Base-by-base conservation (phyloP, 2,329 filamentous ascomycete species). In the Trichoderma oligosporum region DNA sequence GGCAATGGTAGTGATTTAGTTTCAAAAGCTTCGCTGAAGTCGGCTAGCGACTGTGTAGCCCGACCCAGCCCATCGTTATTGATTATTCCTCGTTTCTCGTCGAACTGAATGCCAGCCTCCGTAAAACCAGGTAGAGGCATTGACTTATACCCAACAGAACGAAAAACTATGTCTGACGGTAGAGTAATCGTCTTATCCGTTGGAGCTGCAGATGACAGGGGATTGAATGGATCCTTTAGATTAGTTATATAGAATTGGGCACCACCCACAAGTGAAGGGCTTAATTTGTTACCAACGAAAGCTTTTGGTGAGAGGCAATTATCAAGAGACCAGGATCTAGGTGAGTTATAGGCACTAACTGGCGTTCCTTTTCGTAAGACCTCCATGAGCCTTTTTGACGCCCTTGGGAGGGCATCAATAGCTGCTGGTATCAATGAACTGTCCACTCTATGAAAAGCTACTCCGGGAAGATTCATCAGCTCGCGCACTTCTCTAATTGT, bases 401-500 rank as follows among this genome's bases (percentile, higher is more conserved):
- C 83, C 25, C 94, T 83, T 3, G 89, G 87, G 7, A 97, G 78
- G n/a, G 77, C 79, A 29, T 85, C 83, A 36, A 87, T 75, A 55
- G 89, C 79, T 0, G 79, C 66, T 0, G 91, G 91, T 45, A 94
- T 77, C 6, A 96, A 76, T 1, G 80, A 75, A 58, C 75, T 71
- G 55, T 89, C 81, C 25, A 93, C 78, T 1, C 87, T 82, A 55
- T 86, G 80, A 66, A 96, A 95, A 12, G 79, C 81, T 8, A 95
- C 86, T 0, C 76, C 76, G 0, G 84, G 81, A 2, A 97, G 79
- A 48, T 88, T 87, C 74, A 96, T 85, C 4, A 99, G 76, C 72
- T 99, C 94, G 33, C 94, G 85, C 14, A 91, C 76, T 75, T 99
- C 94, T 72, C 97, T 97, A 70, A 96, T 96, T 0, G 93, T 97